Percentiles rank a stretch among this genome's conserved stretches.
phyloP scores from a whole-genome alignment of 345 rosid species.

The Acer yangbiense region DNA sequence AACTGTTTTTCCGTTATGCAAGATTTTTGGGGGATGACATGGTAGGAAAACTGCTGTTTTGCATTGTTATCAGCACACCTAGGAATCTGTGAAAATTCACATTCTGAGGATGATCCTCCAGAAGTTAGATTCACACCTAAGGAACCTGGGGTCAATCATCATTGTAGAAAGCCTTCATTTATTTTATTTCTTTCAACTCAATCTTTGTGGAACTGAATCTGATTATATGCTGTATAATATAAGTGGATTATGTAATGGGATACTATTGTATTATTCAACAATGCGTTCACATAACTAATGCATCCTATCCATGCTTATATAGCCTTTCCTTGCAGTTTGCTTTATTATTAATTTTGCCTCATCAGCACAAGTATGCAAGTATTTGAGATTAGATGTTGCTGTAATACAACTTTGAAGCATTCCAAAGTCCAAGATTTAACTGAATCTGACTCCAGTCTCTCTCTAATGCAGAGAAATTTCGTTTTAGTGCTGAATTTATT shows the following conservation, averaged over 20 bases:
- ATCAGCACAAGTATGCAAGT: not conserved
- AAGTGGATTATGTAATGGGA: not conserved
- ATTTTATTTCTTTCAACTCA: not conserved
- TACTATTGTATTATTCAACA: not conserved
- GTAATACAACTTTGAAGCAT: not conserved
- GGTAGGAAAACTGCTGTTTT: not conserved
- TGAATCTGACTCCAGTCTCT: slow-evolving; percentile 14
- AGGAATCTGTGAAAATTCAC: not conserved
- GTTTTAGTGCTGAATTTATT: slow-evolving; percentile 96
- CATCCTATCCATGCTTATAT: not conserved
- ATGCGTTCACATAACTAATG: not conserved
- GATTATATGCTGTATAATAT: not conserved
- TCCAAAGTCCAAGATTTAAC: not conserved
- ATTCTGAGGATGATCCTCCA: not conserved
- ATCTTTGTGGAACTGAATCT: not conserved
- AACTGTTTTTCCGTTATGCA: not conserved
- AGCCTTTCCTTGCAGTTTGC: not conserved
- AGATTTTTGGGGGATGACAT: not conserved
- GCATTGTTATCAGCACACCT: slow-evolving; percentile 3
- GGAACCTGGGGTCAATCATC: not conserved
- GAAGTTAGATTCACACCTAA: not conserved
- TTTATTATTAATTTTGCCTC: not conserved
- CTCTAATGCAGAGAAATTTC: slow-evolving; percentile 79
- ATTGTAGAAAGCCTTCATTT: not conserved
- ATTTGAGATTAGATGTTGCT: not conserved